phyloP scores from a whole-genome alignment of 1,284 basidiomycete species.

The Uromyces viciae-fabae region DNA sequence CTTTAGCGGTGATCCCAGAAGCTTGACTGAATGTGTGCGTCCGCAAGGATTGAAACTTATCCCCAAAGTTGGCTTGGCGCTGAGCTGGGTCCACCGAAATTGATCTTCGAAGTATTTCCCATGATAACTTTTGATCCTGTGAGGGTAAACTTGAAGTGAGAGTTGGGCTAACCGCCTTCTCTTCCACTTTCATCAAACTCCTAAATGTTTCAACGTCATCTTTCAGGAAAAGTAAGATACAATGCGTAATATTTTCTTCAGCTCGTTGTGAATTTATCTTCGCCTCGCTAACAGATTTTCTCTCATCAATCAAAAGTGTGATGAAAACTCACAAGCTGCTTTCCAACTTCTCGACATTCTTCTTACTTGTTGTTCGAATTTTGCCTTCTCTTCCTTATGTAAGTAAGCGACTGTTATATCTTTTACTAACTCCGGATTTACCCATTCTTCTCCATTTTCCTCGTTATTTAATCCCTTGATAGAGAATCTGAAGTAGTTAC shows the following conservation, averaged over 20 bases:
- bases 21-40: background rate
- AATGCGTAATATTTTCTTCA: background rate
- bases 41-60: background rate
- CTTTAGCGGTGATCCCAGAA: background rate
- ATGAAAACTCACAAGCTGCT: too few species aligned
- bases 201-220: background rate
- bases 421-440: background rate
- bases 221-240: background rate
- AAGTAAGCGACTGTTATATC: background rate
- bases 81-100: background rate
- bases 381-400: background rate
- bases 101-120: background rate
- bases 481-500: constrained; percentile 16
- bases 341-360: too few species aligned
- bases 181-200: background rate
- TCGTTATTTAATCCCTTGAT: background rate
- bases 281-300: too few species aligned
- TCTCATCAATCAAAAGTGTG: too few species aligned
- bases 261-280: background rate
- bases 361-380: background rate
- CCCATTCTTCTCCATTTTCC: background rate
- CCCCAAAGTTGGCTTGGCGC: background rate
- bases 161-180: background rate
- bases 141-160: background rate
- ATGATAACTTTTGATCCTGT: background rate